Evolutionary conservation across 768 basidiomycete genomes (phyloP).

Genomic region (Rubroboletus satanas): DNA sequence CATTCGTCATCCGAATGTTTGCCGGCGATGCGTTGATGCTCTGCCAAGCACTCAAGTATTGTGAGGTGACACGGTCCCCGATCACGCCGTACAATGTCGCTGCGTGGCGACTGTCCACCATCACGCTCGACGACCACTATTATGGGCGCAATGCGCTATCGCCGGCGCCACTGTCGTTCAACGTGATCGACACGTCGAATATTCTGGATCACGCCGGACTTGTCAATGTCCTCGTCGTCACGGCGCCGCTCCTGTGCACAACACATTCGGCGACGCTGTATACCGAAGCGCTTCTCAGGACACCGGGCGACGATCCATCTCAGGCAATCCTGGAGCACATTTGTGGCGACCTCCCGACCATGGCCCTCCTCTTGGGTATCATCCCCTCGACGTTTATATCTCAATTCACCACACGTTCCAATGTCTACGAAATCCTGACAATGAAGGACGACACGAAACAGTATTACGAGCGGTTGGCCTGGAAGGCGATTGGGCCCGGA

Average conservation of each 20-base stretch:
- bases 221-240: conserved; percentile 24
- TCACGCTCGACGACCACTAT: conserved; percentile 17
- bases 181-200: conserved; percentile 33
- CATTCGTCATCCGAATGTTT: conserved; percentile 28
- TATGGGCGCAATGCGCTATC: conserved; percentile 14
- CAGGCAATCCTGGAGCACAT: conserved; percentile 16
- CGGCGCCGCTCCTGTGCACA: conserved; percentile 20
- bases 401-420: conserved; percentile 25
- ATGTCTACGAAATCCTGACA: conserved; percentile 15
- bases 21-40: conserved; percentile 28
- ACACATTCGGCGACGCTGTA: conserved; percentile 24
- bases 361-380: conserved; percentile 25
- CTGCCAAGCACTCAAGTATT: conserved; percentile 19
- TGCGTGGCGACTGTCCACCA: conserved; percentile 21
- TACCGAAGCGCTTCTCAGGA: conserved; percentile 24
- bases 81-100: conserved; percentile 20
- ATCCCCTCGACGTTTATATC: conserved; percentile 21
- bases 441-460: conserved; percentile 4
- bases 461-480: conserved; percentile 25
- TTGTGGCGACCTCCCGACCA: conserved; percentile 24
- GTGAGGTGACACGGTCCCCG: conserved; percentile 2
- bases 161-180: conserved; percentile 25
- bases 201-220: conserved; percentile 25
- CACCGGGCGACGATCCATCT: conserved; percentile 6
- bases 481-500: conserved; percentile 13